A percentile compares a stretch with the other conserved stretches of the same genome.
These are phyloP conservation scores for Arabis hirsuta DNA, from an alignment of 345 rosid genomes.

Conservation along the genomic window DNA sequence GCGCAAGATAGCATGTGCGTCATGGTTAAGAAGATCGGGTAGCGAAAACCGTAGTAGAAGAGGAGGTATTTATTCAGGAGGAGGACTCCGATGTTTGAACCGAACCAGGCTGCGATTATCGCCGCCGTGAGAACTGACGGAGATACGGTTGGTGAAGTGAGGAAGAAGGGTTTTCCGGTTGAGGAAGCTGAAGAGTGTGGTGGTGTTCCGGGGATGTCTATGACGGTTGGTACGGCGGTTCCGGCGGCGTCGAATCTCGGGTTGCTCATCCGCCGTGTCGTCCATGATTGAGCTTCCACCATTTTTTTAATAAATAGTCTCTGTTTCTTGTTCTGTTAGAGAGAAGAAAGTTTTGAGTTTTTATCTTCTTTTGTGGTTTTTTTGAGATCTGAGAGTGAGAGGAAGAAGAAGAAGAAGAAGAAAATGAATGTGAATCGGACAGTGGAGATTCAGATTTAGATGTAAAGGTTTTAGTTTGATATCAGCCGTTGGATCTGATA, in stretches of 20 bases:
- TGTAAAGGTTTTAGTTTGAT: constrained; percentile 4
- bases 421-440: constrained; percentile 50
- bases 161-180: constrained; percentile 48
- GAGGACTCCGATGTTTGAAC: constrained; percentile 94
- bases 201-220: constrained; percentile 93
- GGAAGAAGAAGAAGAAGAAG: constrained; percentile 14
- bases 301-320: constrained; percentile 33
- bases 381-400: constrained; percentile 53
- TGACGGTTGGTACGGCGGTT: constrained; percentile 46
- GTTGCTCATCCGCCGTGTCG: constrained; percentile 98
- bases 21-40: constrained; percentile 95
- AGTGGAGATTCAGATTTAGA: constrained; percentile 65
- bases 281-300: constrained; percentile 99
- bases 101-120: constrained; percentile 88
- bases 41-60: constrained; percentile 85
- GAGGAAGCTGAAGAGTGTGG: constrained; percentile 47
- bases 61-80: constrained; percentile 94
- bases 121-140: constrained; percentile 67
- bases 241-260: constrained; percentile 66
- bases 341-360: neutral
- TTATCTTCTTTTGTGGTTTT: neutral
- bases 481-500: constrained; percentile 53
- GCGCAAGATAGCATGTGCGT: constrained; percentile 91
- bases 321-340: neutral
- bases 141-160: constrained; percentile 51